Conservation (phyloP, 2,329 filamentous ascomycete genomes). For the Neoscytalidium dimidiatum region DNA sequence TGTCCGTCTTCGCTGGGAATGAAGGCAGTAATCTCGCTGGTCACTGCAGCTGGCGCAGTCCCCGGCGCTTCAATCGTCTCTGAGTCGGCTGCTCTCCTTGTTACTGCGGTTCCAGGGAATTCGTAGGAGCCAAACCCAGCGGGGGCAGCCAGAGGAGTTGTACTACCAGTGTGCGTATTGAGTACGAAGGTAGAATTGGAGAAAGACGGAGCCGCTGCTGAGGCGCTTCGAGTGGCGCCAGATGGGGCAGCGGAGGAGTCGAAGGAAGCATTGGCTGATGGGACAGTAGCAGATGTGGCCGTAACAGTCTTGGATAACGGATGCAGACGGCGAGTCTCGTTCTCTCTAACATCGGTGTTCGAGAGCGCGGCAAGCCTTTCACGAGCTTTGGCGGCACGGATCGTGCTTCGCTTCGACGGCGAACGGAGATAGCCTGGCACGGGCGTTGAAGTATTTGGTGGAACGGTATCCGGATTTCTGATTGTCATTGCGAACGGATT, state of each 20-base stretch:
- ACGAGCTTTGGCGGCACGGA: conserved; percentile 24
- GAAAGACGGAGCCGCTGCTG: conserved; percentile 26
- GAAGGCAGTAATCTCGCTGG: neutral
- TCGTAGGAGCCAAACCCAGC: neutral
- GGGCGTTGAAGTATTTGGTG: conserved; percentile 23
- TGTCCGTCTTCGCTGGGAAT: neutral
- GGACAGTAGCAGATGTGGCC: neutral
- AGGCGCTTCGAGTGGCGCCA: conserved; percentile 26
- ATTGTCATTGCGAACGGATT: conserved; percentile 28
- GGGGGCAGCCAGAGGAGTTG: conserved; percentile 5
- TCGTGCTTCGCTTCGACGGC: conserved; percentile 44
- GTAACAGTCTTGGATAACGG: neutral
- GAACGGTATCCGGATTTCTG: conserved; percentile 27
- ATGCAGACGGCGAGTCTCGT: neutral
- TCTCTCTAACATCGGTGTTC: neutral
- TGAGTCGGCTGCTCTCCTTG: neutral
- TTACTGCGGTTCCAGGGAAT: neutral
- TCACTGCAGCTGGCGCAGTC: conserved; percentile 1
- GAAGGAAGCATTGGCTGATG: neutral
- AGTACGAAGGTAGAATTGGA: neutral
- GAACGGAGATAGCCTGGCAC: conserved; percentile 48
- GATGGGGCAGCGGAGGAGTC: conserved; percentile 21
- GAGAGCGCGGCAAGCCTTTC: conserved; percentile 21
- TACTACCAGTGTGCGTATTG: conserved; percentile 11
- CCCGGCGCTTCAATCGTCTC: neutral